Evolutionary conservation across 805 yeast species (phyloP).

Genomic region (Priceomyces medius): DNA sequence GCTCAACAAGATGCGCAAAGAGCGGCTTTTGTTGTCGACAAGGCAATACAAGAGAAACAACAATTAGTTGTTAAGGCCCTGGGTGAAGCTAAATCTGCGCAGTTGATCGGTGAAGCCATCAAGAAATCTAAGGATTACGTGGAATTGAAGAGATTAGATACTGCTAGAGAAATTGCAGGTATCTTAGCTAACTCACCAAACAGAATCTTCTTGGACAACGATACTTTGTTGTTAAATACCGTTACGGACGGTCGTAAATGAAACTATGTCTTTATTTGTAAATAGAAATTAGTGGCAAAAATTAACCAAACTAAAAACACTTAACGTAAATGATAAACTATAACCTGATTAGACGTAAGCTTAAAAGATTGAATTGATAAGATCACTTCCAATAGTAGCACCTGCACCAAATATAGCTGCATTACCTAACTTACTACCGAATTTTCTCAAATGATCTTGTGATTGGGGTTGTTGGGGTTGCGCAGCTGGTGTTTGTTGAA

Average conservation of each 20-base stretch:
- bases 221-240: constrained; percentile 86
- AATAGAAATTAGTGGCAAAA: constrained; percentile 2
- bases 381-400: constrained; percentile 84
- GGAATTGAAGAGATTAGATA: constrained; percentile 93
- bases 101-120: constrained; percentile 97
- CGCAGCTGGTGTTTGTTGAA: constrained; percentile 11
- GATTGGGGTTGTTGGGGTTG: constrained; percentile 23
- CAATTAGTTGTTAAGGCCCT: constrained; percentile 94
- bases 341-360: neutral
- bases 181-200: constrained; percentile 87
- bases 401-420: constrained; percentile 98
- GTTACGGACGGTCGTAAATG: constrained; percentile 69
- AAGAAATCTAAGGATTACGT: constrained; percentile 95
- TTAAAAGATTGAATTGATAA: constrained; percentile 71
- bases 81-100: constrained; percentile 98
- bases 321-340: neutral
- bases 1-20: constrained; percentile 99
- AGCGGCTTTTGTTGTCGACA: constrained; percentile 95
- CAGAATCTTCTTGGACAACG: constrained; percentile 86
- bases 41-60: constrained; percentile 96
- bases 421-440: constrained; percentile 80
- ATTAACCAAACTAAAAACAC: constrained; percentile 2
- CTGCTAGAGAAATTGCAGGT: constrained; percentile 92
- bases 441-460: constrained; percentile 49
- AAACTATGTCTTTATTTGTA: constrained; percentile 6